These are phyloP conservation scores for Penicillium coprophilum DNA, from an alignment of 495 filamentous ascomycete species.

Conservation along the genomic window DNA sequence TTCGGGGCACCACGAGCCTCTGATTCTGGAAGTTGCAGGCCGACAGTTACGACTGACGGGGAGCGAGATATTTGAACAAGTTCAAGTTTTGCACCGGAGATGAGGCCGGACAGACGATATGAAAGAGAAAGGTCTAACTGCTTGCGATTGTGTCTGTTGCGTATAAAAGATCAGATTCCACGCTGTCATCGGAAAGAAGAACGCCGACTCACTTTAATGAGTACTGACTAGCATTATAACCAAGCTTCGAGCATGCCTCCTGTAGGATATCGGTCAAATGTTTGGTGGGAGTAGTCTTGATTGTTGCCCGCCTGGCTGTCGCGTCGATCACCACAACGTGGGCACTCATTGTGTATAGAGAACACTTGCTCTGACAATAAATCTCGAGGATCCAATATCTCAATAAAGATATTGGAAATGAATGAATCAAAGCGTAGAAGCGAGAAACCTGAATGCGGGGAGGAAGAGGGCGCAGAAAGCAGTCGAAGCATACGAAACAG, in stretches of 20 bases:
- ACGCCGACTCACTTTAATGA: constrained; percentile 66
- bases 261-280: constrained; percentile 78
- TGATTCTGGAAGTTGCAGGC: constrained; percentile 71
- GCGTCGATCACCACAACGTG: constrained; percentile 86
- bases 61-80: constrained; percentile 82
- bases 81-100: constrained; percentile 85
- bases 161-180: constrained; percentile 19
- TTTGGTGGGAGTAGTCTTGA: constrained; percentile 80
- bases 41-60: constrained; percentile 79
- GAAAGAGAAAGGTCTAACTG: constrained; percentile 78
- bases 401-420: background rate
- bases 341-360: constrained; percentile 63
- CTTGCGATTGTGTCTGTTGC: constrained; percentile 71
- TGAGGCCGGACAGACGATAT: constrained; percentile 82
- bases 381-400: background rate
- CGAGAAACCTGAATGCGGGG: constrained; percentile 9
- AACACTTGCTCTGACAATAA: background rate
- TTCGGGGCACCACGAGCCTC: constrained; percentile 57
- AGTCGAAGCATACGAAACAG: constrained; percentile 33
- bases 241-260: constrained; percentile 81
- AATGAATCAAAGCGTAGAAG: background rate
- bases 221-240: constrained; percentile 68
- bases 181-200: background rate
- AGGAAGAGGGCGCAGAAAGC: constrained; percentile 24
- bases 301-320: constrained; percentile 65